Evolutionary conservation across 23 red algal genomes (phyloP), one percentile per base, ranked within the genome.

Genomic region (Gracilariopsis chorda): DNA sequence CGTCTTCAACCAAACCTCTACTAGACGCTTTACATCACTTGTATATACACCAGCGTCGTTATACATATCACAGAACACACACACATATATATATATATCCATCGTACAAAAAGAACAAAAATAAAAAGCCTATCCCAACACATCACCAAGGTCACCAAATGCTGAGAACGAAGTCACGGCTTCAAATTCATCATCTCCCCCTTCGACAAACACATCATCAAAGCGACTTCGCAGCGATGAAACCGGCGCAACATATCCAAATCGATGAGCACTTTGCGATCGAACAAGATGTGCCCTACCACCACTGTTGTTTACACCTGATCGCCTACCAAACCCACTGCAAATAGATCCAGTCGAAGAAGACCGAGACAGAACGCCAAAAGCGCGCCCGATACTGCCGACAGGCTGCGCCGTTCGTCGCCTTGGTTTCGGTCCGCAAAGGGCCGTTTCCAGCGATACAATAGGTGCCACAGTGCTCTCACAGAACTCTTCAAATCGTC

Each of bases 131-230:
- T n/a, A n/a, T 33, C 21, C 59, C 3, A 64, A 33, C 12, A 64
- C 7, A 14, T 64, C 59, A 23, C 36, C 59, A 33, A 25, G 7
- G 59, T 64, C 59, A 14, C 59, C 59, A 64, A 64, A 64, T 1
- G 2, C 59, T 25, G 59, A 25, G 14, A 64, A 64, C 59, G 59
- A 64, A 25, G 59, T 32, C 21, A 64, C 59, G 14, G 59, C 20
- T 11, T 64, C 25, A 32, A 64, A 64, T 11, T 64, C 59, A 32
- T 28, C 79, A 6, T 84, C 53, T 7, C 20, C 79, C 11, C 79
- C 58, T 40, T 84, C 79, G 19, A 63, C 83, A 75, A 88, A 88
- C 62, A 88, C 83, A 69, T 72, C 83, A 28, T 75, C 83, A 29
- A 88, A 75, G 8, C 83, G 60, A 17, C 27, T 41, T 19, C 67